Percentiles rank a stretch among this genome's conserved stretches.
These are phyloP conservation scores for Talaromyces piceae DNA, from an alignment of 2,329 filamentous ascomycete genomes.

Conservation along the genomic window DNA sequence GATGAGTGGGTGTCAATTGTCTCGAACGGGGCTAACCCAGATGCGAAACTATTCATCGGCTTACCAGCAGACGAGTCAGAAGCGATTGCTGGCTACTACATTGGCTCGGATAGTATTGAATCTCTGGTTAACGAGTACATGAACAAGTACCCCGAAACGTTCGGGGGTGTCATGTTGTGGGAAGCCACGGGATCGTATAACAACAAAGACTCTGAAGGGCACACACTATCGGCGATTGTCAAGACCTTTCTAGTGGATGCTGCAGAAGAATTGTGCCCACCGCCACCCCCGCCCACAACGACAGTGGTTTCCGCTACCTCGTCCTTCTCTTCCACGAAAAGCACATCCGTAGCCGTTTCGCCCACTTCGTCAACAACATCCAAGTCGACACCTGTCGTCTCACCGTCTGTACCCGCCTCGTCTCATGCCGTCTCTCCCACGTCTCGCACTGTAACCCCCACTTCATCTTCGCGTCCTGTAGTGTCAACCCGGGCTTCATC, in stretches of 20 bases:
- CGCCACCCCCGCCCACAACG: slow-evolving; percentile 6
- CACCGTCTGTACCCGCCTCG: not conserved
- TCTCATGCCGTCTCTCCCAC: not conserved
- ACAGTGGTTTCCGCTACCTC: slow-evolving; percentile 1
- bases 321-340: not conserved
- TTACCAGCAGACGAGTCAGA: slow-evolving; percentile 32
- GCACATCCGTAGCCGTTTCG: not conserved
- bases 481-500: not conserved
- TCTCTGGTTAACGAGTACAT: slow-evolving; percentile 36
- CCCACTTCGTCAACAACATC: not conserved
- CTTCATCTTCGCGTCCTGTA: not conserved
- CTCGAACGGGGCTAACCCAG: slow-evolving; percentile 29
- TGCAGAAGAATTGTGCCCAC: slow-evolving; percentile 14
- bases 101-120: slow-evolving; percentile 38
- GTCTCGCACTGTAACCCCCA: not conserved
- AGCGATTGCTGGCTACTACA: slow-evolving; percentile 30
- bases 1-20: slow-evolving; percentile 39
- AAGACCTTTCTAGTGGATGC: slow-evolving; percentile 11
- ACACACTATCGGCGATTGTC: slow-evolving; percentile 15
- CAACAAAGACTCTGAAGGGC: slow-evolving; percentile 11
- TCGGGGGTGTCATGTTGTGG: slow-evolving; percentile 56
- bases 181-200: slow-evolving; percentile 34
- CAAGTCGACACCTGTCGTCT: not conserved
- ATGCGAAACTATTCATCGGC: slow-evolving; percentile 49
- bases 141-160: slow-evolving; percentile 27